These are phyloP conservation scores for Phytophthora pinifolia DNA, from an alignment of 352 stramenopile species.

Conservation along the genomic window DNA sequence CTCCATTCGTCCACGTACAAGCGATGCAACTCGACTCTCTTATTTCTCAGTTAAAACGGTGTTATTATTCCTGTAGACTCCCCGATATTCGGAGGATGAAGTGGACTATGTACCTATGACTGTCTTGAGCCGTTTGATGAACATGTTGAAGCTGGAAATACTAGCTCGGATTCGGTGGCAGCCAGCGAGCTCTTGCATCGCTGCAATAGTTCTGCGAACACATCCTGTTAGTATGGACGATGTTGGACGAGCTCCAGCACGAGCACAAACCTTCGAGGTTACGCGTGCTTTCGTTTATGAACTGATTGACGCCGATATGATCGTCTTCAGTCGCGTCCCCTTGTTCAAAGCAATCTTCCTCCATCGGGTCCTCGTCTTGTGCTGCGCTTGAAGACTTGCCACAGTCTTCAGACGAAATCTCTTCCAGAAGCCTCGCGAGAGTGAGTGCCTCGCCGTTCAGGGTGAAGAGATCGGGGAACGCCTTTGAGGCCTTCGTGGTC, in stretches of 20 bases:
- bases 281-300: constrained; percentile 25
- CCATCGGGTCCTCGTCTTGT: not conserved
- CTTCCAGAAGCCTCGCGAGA: constrained; percentile 29
- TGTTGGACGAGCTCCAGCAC: no score
- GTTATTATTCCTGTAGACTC: constrained; percentile 26
- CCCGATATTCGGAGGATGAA: constrained; percentile 6
- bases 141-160: constrained; percentile 17
- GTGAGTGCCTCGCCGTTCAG: constrained; percentile 60
- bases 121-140: constrained; percentile 3
- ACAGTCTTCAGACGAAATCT: constrained; percentile 11
- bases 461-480: constrained; percentile 46
- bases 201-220: constrained; percentile 23
- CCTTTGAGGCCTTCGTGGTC: constrained; percentile 14
- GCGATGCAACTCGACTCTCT: constrained; percentile 14
- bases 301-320: constrained; percentile 16
- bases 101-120: constrained; percentile 3
- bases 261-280: constrained; percentile 25
- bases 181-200: constrained; percentile 23
- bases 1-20: constrained; percentile 4
- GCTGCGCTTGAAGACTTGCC: not conserved
- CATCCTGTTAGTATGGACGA: not conserved
- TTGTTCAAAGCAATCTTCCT: not conserved
- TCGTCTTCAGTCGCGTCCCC: constrained; percentile 1
- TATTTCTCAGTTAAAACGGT: constrained; percentile 21
- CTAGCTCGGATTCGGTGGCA: constrained; percentile 9